Evolutionary conservation across 2,329 filamentous ascomycete species (phyloP), one percentile per base, ranked within the genome.

Genomic region (Ascochyta rabiei): DNA sequence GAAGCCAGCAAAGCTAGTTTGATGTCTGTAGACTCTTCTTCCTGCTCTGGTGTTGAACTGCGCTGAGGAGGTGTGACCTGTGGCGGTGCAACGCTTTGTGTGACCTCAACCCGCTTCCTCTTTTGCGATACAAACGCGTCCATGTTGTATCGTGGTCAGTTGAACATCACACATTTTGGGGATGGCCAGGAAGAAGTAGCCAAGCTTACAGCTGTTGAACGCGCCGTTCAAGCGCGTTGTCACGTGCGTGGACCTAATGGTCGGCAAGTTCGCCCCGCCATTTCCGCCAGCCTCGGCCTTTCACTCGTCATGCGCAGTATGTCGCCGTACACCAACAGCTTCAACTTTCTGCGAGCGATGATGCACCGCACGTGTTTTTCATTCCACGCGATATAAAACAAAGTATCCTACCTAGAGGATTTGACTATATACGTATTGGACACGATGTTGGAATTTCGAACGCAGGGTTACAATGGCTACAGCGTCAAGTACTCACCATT

Each of bases 401-500:
- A 13, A 30, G 26, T 16, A 40, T 19, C 9, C 13, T 44, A 46
- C 26, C 33, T 41, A 39, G 45, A 26, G 31, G 31, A 30, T 10
- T 12, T 13, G 2, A 21, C 6, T 37, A 10, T 13, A 33, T 12
- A 26, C 23, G 16, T 13, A 18, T 30, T 31, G 19, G 30, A 9
- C 68, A 79, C 60, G 48, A 97, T 98, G 92, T 88, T 98, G 67
- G 92, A 97, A 78, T 98, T 90, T 79, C 89, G 90, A 61, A 98
- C 95, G 19, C 84, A 91, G 73, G 95, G 95, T 69, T 98, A 86
- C 83, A 96, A 98, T 76, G 93, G 93, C 69, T 97, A 96, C 79
- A 91, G 90, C 65, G 92, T 97, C 77, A 96, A 97, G 79, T 99
- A 98, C 82, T 98, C 93, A 51, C 95, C 95, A 6, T 99, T 97